Base-by-base conservation (phyloP, 2,329 filamentous ascomycete species). In the Fusarium miscanthi region DNA sequence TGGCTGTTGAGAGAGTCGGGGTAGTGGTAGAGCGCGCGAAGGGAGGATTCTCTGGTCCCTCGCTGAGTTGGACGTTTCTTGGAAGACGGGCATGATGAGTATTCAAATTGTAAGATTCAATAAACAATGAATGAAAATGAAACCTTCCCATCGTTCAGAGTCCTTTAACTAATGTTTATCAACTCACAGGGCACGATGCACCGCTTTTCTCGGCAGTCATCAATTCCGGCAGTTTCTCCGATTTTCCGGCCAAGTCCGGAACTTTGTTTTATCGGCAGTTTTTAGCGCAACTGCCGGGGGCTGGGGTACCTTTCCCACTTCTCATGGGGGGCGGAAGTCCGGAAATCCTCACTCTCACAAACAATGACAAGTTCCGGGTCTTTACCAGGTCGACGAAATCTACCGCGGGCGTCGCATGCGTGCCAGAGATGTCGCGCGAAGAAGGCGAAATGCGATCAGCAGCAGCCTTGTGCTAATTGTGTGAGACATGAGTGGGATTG, bases 71-170 rank as follows among this genome's bases (percentile, higher is more conserved):
- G 63, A 68, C 0, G 48, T 43, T 62, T 68, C 65, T 49, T 68
- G 65, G 25, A 68, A 68, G 10, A 68, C 65, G 9, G 65, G 63
- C 65, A 67, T 67, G 16, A 9, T 38, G 3, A n/a, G 11, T 16
- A n/a, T 13, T 5, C 14, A 31, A 9, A 0, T 2, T 16, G 8
- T 2, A 17, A 16, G 6, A 3, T 17, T n/a, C 5, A 25, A 6
- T 45, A 1, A 31, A 16, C 8, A 5, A 40, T 30, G 21, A 3
- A 31, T 12, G 31, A 31, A 31, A 43, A 56, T 8, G 17, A 45
- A 33, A 16, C 14, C 25, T n/a, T 2, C 13, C 10, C 8, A 5
- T 2, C 4, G 6, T 21, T 37, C n/a, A 25, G 11, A 17, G 38
- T 14, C 14, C 35, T 43, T 21, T 30, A 48, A 46, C 17, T 35